A percentile compares a stretch with the other conserved stretches of the same genome.
Conservation (phyloP, 2,329 filamentous ascomycete genomes). For the Neopestalotiopsis rosae region DNA sequence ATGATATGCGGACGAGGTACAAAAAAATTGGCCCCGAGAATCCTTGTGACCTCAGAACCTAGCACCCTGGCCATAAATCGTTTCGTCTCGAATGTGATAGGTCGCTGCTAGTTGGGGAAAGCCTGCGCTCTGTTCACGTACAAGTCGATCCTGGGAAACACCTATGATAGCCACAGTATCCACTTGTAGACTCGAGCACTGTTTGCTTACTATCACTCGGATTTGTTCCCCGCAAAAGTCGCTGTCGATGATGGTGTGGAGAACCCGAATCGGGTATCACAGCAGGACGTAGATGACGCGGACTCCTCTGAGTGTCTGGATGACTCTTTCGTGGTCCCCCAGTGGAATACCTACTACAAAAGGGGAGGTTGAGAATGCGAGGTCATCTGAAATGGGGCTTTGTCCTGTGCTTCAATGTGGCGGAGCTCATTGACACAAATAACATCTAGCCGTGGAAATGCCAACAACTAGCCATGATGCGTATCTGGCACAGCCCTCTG, state of each 20-base stretch:
- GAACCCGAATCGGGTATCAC: background rate
- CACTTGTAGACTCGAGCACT: background rate
- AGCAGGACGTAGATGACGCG: background rate
- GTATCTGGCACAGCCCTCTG: constrained; percentile 30
- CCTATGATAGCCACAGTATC: background rate
- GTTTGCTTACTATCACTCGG: background rate
- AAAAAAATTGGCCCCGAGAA: background rate
- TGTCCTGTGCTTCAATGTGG: background rate
- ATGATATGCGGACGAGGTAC: background rate
- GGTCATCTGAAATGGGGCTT: background rate
- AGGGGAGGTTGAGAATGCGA: background rate
- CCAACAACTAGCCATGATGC: background rate
- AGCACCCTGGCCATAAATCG: background rate
- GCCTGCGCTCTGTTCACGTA: background rate
- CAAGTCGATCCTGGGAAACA: background rate
- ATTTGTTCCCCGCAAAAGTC: background rate
- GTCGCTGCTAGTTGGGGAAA: background rate
- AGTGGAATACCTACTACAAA: background rate
- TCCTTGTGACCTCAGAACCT: background rate
- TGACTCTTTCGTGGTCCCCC: background rate
- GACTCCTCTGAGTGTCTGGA: background rate
- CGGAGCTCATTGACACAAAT: no score
- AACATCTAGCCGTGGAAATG: no score
- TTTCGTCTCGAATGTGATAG: background rate
- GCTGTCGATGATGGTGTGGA: background rate